Conservation (phyloP, 768 basidiomycete genomes). For the Cystoderma amianthinum region DNA sequence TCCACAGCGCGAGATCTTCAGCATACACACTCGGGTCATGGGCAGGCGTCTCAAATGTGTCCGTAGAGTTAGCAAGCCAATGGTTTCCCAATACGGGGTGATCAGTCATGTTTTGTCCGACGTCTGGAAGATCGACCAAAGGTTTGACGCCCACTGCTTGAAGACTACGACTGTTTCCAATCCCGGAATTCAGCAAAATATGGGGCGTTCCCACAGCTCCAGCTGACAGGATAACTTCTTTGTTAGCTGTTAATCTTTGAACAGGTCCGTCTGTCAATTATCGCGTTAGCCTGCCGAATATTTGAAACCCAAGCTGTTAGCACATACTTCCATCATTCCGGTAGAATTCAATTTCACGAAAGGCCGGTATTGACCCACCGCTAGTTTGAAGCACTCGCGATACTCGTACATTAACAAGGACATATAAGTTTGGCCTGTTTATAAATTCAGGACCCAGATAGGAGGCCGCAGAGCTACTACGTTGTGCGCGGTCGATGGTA, state of each 20-base stretch:
- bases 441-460: not conserved
- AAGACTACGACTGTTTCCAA: conserved; percentile 14
- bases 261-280: conserved; percentile 1
- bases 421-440: not conserved
- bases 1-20: not conserved
- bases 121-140: conserved; percentile 13
- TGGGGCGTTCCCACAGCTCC: conserved; percentile 21
- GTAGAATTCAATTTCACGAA: not conserved
- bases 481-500: not conserved
- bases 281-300: too few species aligned
- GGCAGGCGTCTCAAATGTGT: conserved; percentile 10
- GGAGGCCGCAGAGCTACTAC: not conserved
- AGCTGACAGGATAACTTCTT: conserved; percentile 23
- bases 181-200: conserved; percentile 19
- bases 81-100: conserved; percentile 10
- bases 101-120: conserved; percentile 16
- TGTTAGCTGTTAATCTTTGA: conserved; percentile 12
- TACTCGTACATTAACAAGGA: not conserved
- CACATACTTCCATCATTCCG: not conserved
- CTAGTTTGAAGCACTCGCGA: not conserved
- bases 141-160: conserved; percentile 7
- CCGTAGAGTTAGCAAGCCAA: conserved; percentile 8
- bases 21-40: conserved; percentile 2
- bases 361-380: not conserved
- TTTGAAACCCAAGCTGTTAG: too few species aligned